Evolutionary conservation across 495 filamentous ascomycete genomes (phyloP).

Genomic region (Coniosporium apollinis): DNA sequence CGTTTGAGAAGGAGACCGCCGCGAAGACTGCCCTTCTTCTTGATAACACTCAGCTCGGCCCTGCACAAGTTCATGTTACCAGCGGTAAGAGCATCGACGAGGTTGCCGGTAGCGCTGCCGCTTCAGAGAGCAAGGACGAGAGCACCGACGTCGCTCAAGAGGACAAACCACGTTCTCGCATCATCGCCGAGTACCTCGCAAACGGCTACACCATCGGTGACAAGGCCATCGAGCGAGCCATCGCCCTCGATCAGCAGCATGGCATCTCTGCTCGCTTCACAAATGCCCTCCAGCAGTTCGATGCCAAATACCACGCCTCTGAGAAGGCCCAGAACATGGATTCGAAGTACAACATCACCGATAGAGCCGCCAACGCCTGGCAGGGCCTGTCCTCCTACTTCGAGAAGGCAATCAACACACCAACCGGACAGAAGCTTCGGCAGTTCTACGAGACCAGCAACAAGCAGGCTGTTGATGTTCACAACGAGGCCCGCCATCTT

Average conservation of each 20-base stretch:
- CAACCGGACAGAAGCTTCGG: constrained; percentile 70
- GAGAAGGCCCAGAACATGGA: constrained; percentile 65
- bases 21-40: constrained; percentile 93
- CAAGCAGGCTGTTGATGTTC: constrained; percentile 84
- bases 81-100: constrained; percentile 46
- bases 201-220: constrained; percentile 85
- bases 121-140: constrained; percentile 31
- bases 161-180: constrained; percentile 84
- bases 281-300: constrained; percentile 52
- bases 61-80: constrained; percentile 61
- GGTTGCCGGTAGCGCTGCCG: constrained; percentile 33
- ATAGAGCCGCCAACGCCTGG: constrained; percentile 46
- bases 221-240: constrained; percentile 64
- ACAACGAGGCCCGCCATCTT: constrained; percentile 70
- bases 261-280: constrained; percentile 67
- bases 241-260: constrained; percentile 81
- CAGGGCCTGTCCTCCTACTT: constrained; percentile 65
- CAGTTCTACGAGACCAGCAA: constrained; percentile 66
- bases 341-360: constrained; percentile 52
- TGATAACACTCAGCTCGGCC: constrained; percentile 83
- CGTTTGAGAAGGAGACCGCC: constrained; percentile 89
- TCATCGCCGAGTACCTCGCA: constrained; percentile 87
- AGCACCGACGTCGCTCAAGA: constrained; percentile 67
- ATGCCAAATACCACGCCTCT: constrained; percentile 63
- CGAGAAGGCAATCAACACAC: constrained; percentile 73